Evolutionary conservation across 352 stramenopile species (phyloP).

Genomic region (Thalassiosira ordinaria): DNA sequence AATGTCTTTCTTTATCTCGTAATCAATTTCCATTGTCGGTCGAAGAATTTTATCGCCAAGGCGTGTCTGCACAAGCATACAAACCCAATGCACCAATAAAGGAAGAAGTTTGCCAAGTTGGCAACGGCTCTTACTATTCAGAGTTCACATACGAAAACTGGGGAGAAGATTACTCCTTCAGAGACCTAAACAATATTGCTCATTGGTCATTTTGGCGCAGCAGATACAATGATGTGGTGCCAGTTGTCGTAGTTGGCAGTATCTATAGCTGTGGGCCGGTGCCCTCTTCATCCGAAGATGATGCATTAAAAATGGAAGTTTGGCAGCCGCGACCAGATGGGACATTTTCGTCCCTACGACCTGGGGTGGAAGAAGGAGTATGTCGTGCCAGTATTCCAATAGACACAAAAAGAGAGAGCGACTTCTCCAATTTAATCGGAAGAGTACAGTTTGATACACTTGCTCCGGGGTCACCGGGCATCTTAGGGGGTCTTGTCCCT

Average conservation of each 20-base stretch:
- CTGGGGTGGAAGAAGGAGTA: conserved; percentile 49
- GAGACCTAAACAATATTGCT: conserved; percentile 34
- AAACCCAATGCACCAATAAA: conserved; percentile 63
- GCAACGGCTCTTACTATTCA: no score
- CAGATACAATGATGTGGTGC: conserved; percentile 24
- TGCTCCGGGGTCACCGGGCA: conserved; percentile 60
- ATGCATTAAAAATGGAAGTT: conserved; percentile 55
- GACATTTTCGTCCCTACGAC: conserved; percentile 60
- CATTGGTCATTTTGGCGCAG: conserved; percentile 50
- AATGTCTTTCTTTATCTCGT: background rate
- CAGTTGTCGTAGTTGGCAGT: conserved; percentile 25
- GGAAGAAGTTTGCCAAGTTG: conserved; percentile 28
- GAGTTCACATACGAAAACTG: no score
- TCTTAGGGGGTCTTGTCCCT: conserved; percentile 64
- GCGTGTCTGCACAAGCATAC: conserved; percentile 70
- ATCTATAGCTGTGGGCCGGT: conserved; percentile 34
- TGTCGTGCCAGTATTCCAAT: conserved; percentile 60
- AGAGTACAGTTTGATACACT: conserved; percentile 59
- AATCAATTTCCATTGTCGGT: background rate
- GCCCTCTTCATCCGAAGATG: background rate
- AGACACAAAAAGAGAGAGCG: background rate
- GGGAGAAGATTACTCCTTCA: background rate
- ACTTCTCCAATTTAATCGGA: conserved; percentile 11
- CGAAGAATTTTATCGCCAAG: conserved; percentile 37
- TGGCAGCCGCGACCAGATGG: conserved; percentile 74